Percentiles rank a stretch among this genome's conserved stretches.
These are phyloP conservation scores for Nitzschia inconspicua DNA, from an alignment of 108 stramenopile species.

Conservation along the genomic window DNA sequence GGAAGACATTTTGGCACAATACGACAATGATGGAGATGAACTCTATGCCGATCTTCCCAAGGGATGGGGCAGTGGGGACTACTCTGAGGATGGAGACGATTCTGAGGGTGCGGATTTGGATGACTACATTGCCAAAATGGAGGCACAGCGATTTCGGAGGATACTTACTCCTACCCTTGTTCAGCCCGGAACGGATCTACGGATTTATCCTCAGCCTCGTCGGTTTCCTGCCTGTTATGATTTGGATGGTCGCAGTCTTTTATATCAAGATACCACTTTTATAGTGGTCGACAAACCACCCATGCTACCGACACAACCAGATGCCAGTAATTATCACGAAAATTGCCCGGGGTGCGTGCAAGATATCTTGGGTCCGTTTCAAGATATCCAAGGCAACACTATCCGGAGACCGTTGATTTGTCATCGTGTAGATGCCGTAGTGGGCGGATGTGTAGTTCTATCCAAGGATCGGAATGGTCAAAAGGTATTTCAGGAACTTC, in stretches of 20 bases:
- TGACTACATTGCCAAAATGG: constrained; percentile 62
- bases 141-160: constrained; percentile 63
- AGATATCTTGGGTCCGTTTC: constrained; percentile 71
- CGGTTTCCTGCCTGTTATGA: constrained; percentile 80
- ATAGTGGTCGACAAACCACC: constrained; percentile 90
- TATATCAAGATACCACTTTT: constrained; percentile 89
- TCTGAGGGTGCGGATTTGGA: constrained; percentile 48
- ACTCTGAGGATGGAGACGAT: constrained; percentile 16
- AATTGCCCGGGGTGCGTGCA: constrained; percentile 82
- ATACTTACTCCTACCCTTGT: constrained; percentile 62
- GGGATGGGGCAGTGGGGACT: constrained; percentile 53
- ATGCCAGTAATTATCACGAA: constrained; percentile 84
- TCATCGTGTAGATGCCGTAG: constrained; percentile 85
- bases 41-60: constrained; percentile 48
- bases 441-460: constrained; percentile 86
- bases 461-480: constrained; percentile 87
- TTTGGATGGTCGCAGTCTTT: constrained; percentile 33
- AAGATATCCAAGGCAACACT: constrained; percentile 53
- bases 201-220: constrained; percentile 78
- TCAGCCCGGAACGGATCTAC: constrained; percentile 74
- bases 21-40: constrained; percentile 35
- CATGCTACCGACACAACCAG: constrained; percentile 86
- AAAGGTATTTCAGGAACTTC: constrained; percentile 69
- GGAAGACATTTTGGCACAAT: constrained; percentile 70
- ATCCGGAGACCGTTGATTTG: constrained; percentile 70